Percentiles rank a stretch among this genome's conserved stretches.
Conservation (phyloP, 495 filamentous ascomycete genomes). For the Wilcoxina mikolae region DNA sequence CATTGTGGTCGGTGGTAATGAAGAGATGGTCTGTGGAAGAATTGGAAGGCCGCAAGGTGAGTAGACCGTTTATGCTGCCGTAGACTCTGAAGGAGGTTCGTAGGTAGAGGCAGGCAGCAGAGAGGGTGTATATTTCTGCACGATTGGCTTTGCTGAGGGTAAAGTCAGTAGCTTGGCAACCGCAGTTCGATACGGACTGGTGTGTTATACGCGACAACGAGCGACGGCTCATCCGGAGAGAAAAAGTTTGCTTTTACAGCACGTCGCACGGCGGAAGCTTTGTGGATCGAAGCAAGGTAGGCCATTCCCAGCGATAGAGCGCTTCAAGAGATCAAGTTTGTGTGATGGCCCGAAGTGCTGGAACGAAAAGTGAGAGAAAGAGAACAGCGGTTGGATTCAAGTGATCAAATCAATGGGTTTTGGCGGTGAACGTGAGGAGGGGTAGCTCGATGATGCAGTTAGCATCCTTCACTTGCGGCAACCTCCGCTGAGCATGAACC, state of each 20-base stretch:
- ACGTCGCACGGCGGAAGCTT: constrained; percentile 76
- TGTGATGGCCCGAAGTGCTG: no score
- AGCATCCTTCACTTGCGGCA: no score
- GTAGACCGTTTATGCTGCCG: constrained; percentile 72
- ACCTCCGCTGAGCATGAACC: no score
- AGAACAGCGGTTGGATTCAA: no score
- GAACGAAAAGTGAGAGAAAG: no score
- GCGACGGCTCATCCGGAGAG: constrained; percentile 53
- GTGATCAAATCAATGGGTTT: no score
- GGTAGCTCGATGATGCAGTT: no score
- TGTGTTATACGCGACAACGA: constrained; percentile 67
- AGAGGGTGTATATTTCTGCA: constrained; percentile 64
- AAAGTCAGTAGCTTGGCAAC: constrained; percentile 5
- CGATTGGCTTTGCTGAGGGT: constrained; percentile 68
- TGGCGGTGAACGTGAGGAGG: no score
- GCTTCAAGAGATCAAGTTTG: no score
- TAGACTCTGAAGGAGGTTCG: constrained; percentile 39
- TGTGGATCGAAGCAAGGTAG: constrained; percentile 86
- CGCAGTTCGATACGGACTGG: constrained; percentile 10
- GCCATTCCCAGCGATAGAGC: no score
- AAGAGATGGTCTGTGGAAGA: constrained; percentile 75
- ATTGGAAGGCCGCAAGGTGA: constrained; percentile 59
- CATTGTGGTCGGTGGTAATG: constrained; percentile 73
- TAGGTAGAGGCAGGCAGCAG: constrained; percentile 36
- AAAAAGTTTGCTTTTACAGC: constrained; percentile 68